Base-by-base conservation (phyloP, 352 stramenopile species). In the Pythium folliculosum region DNA sequence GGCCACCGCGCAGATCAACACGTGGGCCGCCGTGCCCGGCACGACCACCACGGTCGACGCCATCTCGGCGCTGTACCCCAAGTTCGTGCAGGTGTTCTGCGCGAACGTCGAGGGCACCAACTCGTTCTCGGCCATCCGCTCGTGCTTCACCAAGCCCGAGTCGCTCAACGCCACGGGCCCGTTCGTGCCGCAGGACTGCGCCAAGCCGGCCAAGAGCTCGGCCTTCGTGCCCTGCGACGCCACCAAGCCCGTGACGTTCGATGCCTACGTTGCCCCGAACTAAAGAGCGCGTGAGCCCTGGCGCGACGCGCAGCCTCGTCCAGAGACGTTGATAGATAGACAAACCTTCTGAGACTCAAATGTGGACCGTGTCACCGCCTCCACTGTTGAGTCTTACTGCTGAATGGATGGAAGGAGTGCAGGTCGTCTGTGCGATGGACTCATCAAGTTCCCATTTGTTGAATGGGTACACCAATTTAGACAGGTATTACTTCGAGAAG, bases 1-100 rank as follows among this genome's bases (percentile, higher is more conserved):
- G 27, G 73, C 75, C 22, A 84, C 76, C 19, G 21, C 63, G 35
- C 66, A 89, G 69, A 76, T 91, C 71, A 84, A 84, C 65, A 55
- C 63, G 35, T 88, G 76, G 81, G 84, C 82, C 13, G 57, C 38
- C 16, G 27, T 32, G 37, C 25, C 45, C 14, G 23, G 23, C 25
- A 67, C 54, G 55, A 38, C 63, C 9, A 60, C 49, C 38, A 67
- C 69, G 16, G 22, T 71, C 48, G 65, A 22, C 23, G 63, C 58
- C 22, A 67, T 77, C 50, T 45, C 67, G 60, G 67, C 71, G 27
- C 64, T 92, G 48, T 91, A 90, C 70, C 51, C 79, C 17, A 77
- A 89, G 61, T 62, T 80, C 4, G 77, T 91, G 16, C 82, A 89
- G 49, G 78, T 92, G 1, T 70, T 90, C 22, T 92, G 82, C 79